These are phyloP conservation scores for Diaporthe citriasiana DNA, from an alignment of 2,329 filamentous ascomycete species.

Conservation along the genomic window DNA sequence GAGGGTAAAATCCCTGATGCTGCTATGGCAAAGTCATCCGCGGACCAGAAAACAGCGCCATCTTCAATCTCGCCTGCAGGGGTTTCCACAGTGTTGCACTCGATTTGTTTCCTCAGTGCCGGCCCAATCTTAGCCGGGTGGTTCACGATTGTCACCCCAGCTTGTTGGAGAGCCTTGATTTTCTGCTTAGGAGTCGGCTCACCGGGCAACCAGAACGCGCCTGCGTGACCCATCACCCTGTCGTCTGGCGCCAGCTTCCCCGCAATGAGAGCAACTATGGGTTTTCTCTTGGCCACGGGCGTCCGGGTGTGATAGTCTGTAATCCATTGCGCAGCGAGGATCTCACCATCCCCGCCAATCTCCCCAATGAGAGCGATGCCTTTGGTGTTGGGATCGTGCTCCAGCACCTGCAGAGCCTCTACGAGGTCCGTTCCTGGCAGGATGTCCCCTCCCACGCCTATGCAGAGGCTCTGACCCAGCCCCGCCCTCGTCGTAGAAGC, in stretches of 20 bases:
- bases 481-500: constrained; percentile 81
- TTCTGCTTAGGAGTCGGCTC: constrained; percentile 77
- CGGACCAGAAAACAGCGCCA: constrained; percentile 45
- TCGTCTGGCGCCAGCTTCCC: constrained; percentile 75
- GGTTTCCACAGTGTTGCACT: constrained; percentile 46
- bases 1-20: neutral
- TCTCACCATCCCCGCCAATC: constrained; percentile 77
- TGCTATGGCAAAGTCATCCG: constrained; percentile 27
- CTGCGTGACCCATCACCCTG: constrained; percentile 84
- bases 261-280: constrained; percentile 79
- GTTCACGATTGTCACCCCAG: constrained; percentile 78
- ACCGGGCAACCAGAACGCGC: constrained; percentile 77
- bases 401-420: constrained; percentile 77
- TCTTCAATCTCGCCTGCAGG: constrained; percentile 35
- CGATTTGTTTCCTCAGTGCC: constrained; percentile 74
- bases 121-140: constrained; percentile 83
- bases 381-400: constrained; percentile 76
- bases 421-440: constrained; percentile 81
- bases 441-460: constrained; percentile 84
- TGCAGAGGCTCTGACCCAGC: constrained; percentile 81
- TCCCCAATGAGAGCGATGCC: constrained; percentile 82
- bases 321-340: constrained; percentile 82
- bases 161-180: constrained; percentile 74
- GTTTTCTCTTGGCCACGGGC: constrained; percentile 71
- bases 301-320: constrained; percentile 71